phyloP scores from a whole-genome alignment of 179 eudicot species.

The Pouteria campechiana region DNA sequence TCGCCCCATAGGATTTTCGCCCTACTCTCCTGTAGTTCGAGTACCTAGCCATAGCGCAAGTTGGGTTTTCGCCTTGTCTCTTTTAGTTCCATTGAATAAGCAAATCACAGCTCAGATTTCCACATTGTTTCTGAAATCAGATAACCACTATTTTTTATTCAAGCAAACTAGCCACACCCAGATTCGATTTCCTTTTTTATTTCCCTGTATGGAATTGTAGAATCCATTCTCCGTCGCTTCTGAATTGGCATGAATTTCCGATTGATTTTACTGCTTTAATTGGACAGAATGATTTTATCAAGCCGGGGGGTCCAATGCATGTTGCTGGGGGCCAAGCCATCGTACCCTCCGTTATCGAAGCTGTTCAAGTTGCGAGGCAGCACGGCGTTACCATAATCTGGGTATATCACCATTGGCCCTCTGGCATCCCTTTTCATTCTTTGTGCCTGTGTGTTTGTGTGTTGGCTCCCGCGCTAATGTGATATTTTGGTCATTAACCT shows the following conservation, averaged over 20 bases:
- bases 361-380: slow-evolving; percentile 69
- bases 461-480: no score
- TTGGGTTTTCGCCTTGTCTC: not conserved
- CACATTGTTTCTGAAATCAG: no score
- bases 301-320: slow-evolving; percentile 34
- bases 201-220: not conserved
- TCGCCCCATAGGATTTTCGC: not conserved
- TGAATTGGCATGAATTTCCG: not conserved
- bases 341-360: slow-evolving; percentile 67
- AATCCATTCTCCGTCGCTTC: not conserved
- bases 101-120: not conserved
- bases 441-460: no score
- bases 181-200: not conserved
- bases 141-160: not conserved
- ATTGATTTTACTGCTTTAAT: not conserved
- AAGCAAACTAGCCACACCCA: not conserved
- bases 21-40: not conserved
- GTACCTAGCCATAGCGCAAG: not conserved
- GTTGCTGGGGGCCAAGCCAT: slow-evolving; percentile 74
- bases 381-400: slow-evolving; percentile 72
- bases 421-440: no score
- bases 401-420: no score
- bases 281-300: slow-evolving; percentile 86
- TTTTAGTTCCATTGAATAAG: no score
- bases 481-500: no score